Evolutionary conservation across 2,329 filamentous ascomycete genomes (phyloP), one percentile per base, ranked within the genome.

Genomic region (Mariannaea sp.): DNA sequence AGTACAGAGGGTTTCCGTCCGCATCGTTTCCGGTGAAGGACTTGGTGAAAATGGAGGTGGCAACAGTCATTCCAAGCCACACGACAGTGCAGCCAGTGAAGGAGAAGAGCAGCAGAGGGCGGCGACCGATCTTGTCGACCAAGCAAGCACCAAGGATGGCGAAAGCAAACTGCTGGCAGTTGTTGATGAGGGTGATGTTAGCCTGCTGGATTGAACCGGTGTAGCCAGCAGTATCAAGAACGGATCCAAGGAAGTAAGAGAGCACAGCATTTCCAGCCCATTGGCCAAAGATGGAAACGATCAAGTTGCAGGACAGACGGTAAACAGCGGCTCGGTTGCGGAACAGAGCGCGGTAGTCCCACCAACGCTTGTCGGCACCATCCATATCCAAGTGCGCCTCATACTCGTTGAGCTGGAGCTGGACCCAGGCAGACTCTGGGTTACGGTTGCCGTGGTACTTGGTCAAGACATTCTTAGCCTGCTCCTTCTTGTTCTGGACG

Each of bases 131-230:
- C 30, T 65, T 69, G 52, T 82, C 80, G 20, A 82, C 77, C 2
- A 82, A 64, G 10, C 71, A 65, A 14, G 80, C 78, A 24, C 81
- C 81, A 12, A 77, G 51, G 27, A 80, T 72, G 35, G 79, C 78
- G 57, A 74, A 78, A 47, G 74, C 60, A 64, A 81, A 77, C 59
- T 80, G 76, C 63, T 79, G 74, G 49, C 75, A 77, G 22, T 74
- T 74, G 68, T 81, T 78, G 65, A 79, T 78, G 26, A 82, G 74
- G 7, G 75, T 80, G 56, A 83, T 75, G 61, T 81, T 77, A 45
- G 76, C 72, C 61, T 80, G 74, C 16, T 60, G 50, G 24, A 67
- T 62, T n/a, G 46, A 33, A 40, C 71, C 66, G 1, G 65, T 73
- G 59, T 79, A 73, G 16, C 81, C 81, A 40, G 79, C 79, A 3